Conservation (phyloP, 1,284 basidiomycete species). For the Trichosporon inkin region DNA sequence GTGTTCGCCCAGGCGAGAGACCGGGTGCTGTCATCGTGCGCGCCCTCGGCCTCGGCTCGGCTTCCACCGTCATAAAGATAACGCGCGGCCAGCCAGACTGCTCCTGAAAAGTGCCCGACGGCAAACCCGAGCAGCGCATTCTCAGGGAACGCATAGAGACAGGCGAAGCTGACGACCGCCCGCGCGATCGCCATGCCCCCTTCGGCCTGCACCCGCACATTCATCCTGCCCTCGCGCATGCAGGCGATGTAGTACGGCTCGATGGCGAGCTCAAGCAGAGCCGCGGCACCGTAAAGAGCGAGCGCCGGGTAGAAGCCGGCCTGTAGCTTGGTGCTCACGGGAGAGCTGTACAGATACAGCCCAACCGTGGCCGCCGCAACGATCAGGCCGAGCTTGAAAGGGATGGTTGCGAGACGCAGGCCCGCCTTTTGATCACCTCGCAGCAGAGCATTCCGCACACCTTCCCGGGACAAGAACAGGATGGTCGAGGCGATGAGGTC, state of each 20-base stretch:
- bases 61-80: constrained; percentile 40
- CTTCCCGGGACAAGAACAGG: constrained; percentile 86
- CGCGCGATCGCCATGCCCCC: constrained; percentile 73
- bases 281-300: constrained; percentile 65
- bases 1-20: constrained; percentile 61
- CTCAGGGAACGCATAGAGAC: constrained; percentile 52
- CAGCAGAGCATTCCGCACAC: constrained; percentile 76
- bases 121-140: constrained; percentile 75
- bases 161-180: constrained; percentile 63
- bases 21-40: constrained; percentile 16
- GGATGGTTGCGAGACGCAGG: not conserved
- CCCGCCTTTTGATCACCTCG: constrained; percentile 10
- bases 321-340: constrained; percentile 58
- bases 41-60: not conserved
- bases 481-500: constrained; percentile 82
- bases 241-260: constrained; percentile 80
- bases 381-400: not conserved
- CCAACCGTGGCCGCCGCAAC: constrained; percentile 41
- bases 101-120: constrained; percentile 69
- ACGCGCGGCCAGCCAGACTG: constrained; percentile 49
- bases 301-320: constrained; percentile 64
- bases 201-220: constrained; percentile 72
- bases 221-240: constrained; percentile 61
- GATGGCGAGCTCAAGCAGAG: constrained; percentile 68
- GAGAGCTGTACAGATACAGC: constrained; percentile 57